These are phyloP conservation scores for Clonostachys solani DNA, from an alignment of 2,329 filamentous ascomycete species.

Conservation along the genomic window DNA sequence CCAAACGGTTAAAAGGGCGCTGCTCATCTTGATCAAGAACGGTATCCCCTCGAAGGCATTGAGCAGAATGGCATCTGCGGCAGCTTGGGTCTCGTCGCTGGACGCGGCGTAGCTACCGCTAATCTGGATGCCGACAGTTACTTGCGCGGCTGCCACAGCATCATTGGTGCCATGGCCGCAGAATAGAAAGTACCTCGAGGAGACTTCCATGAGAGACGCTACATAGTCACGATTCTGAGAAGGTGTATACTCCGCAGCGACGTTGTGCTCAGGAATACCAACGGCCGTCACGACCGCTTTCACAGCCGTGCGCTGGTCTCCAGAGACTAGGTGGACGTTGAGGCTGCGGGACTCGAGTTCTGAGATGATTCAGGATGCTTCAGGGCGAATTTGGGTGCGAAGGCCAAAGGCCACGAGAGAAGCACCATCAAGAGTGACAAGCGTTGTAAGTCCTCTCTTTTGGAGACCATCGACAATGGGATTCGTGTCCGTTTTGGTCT, in stretches of 20 bases:
- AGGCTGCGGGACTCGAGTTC: slow-evolving; percentile 40
- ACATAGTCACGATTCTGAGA: slow-evolving; percentile 51
- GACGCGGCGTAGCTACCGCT: slow-evolving; percentile 26
- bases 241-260: slow-evolving; percentile 42
- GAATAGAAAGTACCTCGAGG: slow-evolving; percentile 40
- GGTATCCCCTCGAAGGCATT: slow-evolving; percentile 44
- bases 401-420: slow-evolving; percentile 46
- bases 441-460: slow-evolving; percentile 13
- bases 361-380: slow-evolving; percentile 38
- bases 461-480: slow-evolving; percentile 11
- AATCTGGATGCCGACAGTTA: slow-evolving; percentile 55
- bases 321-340: slow-evolving; percentile 48
- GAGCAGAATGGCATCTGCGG: slow-evolving; percentile 55
- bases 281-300: slow-evolving; percentile 35
- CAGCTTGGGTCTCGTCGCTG: slow-evolving; percentile 49
- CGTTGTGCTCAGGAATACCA: slow-evolving; percentile 22
- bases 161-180: slow-evolving; percentile 63
- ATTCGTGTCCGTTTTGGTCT: slow-evolving; percentile 23
- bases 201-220: slow-evolving; percentile 23
- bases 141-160: slow-evolving; percentile 54
- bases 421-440: slow-evolving; percentile 14
- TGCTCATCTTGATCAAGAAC: slow-evolving; percentile 42
- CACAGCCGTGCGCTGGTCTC: slow-evolving; percentile 47
- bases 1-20: slow-evolving; percentile 31
- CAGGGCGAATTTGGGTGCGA: slow-evolving; percentile 19